Conservation (phyloP, 2,329 filamentous ascomycete species). For the Alternaria brassicicola region DNA sequence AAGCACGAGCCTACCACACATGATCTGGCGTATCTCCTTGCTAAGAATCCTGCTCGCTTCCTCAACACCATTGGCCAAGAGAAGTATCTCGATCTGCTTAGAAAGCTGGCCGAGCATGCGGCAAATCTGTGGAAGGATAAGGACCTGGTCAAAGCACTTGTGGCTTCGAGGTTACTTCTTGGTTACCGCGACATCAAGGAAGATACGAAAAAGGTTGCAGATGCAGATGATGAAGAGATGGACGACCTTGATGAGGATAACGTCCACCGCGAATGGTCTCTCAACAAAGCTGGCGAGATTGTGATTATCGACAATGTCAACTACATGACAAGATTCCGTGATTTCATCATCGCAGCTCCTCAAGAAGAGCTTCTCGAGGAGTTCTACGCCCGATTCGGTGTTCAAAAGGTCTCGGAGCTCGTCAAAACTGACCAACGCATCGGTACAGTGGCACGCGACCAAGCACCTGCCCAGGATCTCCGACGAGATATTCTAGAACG, state of each 20-base stretch:
- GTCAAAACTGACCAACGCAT: constrained; percentile 80
- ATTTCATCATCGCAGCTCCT: constrained; percentile 81
- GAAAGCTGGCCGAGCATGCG: constrained; percentile 77
- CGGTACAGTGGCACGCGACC: constrained; percentile 69
- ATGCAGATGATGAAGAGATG: constrained; percentile 48
- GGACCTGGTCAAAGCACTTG: constrained; percentile 77
- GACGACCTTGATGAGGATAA: constrained; percentile 55
- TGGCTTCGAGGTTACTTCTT: constrained; percentile 75
- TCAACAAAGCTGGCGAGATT: constrained; percentile 78
- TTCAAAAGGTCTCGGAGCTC: constrained; percentile 74
- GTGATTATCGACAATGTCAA: constrained; percentile 60
- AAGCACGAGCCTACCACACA: constrained; percentile 87
- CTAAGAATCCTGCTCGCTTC: constrained; percentile 80
- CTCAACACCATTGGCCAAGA: constrained; percentile 81
- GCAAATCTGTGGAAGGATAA: constrained; percentile 76
- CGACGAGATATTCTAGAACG: constrained; percentile 85
- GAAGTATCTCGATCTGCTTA: constrained; percentile 84
- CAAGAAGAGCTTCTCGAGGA: constrained; percentile 86
- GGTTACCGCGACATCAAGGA: constrained; percentile 75
- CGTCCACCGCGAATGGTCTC: constrained; percentile 72
- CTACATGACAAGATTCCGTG: constrained; percentile 83
- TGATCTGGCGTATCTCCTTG: constrained; percentile 84
- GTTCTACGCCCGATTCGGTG: constrained; percentile 83
- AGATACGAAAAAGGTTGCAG: constrained; percentile 55
- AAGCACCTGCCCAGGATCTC: constrained; percentile 70